Conservation (phyloP, 441 rosid genomes). For the Erodium trifolium region DNA sequence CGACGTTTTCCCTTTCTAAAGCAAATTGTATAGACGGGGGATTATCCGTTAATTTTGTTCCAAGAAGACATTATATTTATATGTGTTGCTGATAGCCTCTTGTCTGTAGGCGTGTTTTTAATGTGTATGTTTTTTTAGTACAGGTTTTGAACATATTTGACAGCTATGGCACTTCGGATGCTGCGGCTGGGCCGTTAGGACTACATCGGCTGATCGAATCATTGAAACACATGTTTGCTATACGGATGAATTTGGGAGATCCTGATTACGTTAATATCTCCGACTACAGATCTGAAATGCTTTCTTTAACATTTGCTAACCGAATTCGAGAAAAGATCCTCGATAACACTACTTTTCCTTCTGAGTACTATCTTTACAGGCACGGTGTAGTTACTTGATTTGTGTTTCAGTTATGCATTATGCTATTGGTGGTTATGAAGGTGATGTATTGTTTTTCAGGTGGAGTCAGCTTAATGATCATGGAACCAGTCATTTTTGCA, state of each 20-base stretch:
- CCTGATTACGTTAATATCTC: slow-evolving; percentile 47
- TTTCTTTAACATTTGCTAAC: slow-evolving; percentile 48
- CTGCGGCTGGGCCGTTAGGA: slow-evolving; percentile 44
- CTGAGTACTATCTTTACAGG: slow-evolving; percentile 65
- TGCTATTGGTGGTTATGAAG: too few relatives aligned
- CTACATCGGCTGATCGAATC: slow-evolving; percentile 77
- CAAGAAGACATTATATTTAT: too few relatives aligned
- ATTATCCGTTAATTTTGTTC: too few relatives aligned
- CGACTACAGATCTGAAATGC: slow-evolving; percentile 44
- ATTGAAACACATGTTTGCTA: slow-evolving; percentile 81
- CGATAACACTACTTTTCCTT: slow-evolving; percentile 76
- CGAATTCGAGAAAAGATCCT: slow-evolving; percentile 45
- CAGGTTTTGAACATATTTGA: slow-evolving; percentile 73
- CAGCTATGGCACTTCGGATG: slow-evolving; percentile 47
- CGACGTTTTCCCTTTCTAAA: too few relatives aligned
- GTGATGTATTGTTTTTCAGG: slow-evolving; percentile 23
- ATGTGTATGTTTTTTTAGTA: not conserved
- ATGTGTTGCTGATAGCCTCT: too few relatives aligned
- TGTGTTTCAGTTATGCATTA: too few relatives aligned
- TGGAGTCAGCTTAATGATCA: slow-evolving; percentile 84
- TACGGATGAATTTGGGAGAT: slow-evolving; percentile 84
- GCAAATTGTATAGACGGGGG: too few relatives aligned
- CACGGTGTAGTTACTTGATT: not conserved
- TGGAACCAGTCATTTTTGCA: slow-evolving; percentile 80
- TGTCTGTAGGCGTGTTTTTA: too few relatives aligned